These are phyloP conservation scores for Glycine tomentella DNA, from an alignment of 306 rosid genomes.

Conservation along the genomic window DNA sequence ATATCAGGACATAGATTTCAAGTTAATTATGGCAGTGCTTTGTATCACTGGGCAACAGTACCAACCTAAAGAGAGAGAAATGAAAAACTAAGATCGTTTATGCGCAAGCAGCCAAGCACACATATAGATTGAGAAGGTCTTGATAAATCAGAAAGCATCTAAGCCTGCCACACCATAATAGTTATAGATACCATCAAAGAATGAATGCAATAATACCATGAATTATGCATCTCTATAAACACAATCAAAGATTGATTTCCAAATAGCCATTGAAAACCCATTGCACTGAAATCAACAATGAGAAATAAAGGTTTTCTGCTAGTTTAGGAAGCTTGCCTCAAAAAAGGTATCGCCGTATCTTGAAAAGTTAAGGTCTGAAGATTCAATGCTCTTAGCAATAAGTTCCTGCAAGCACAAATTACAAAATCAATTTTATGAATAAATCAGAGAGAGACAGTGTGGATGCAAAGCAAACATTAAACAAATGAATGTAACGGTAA, in stretches of 20 bases:
- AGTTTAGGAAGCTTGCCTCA: constrained; percentile 66
- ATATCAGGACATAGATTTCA: background rate
- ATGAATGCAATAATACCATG: background rate
- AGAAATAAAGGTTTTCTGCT: background rate
- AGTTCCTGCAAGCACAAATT: constrained; percentile 73
- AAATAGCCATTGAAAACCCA: constrained; percentile 15
- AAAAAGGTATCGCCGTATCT: constrained; percentile 99
- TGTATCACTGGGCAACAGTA: background rate
- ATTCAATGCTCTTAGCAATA: constrained; percentile 84
- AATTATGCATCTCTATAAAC: background rate
- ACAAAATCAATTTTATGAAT: constrained; percentile 28
- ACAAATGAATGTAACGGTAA: constrained; percentile 26
- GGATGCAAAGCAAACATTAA: background rate
- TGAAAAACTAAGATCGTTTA: background rate
- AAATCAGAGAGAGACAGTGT: background rate
- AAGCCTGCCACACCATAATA: background rate
- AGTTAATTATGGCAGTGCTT: background rate
- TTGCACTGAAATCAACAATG: background rate
- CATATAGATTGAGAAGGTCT: background rate
- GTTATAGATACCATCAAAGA: constrained; percentile 15
- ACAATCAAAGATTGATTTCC: constrained; percentile 4
- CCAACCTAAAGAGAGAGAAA: background rate
- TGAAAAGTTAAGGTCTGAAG: constrained; percentile 93
- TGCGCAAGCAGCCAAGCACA: background rate
- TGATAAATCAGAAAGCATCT: constrained; percentile 5